phyloP scores from a whole-genome alignment of 2,329 filamentous ascomycete species.

The Lecanicillium sp. region DNA sequence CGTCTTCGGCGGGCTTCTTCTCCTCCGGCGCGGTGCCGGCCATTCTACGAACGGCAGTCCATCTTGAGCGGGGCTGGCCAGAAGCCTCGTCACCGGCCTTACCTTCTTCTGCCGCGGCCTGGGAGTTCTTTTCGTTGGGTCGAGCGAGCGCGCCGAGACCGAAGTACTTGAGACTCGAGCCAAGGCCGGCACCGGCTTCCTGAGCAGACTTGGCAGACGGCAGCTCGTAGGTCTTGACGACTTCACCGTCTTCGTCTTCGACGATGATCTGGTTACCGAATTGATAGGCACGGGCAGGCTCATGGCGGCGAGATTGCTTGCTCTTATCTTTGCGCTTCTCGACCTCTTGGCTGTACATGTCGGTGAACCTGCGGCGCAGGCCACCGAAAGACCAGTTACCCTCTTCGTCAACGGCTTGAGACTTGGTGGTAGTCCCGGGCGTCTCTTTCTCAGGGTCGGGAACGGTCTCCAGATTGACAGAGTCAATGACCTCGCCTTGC shows the following conservation, averaged over 20 bases:
- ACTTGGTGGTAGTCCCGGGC: too few species aligned
- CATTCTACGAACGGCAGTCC: constrained; percentile 9
- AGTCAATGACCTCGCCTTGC: constrained; percentile 77
- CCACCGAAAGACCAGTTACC: constrained; percentile 28
- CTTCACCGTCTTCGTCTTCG: constrained; percentile 80
- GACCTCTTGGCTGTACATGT: constrained; percentile 54
- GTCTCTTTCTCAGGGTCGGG: constrained; percentile 14
- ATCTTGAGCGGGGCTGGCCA: background rate
- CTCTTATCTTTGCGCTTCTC: constrained; percentile 55
- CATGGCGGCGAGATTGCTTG: constrained; percentile 51
- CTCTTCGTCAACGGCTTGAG: constrained; percentile 18
- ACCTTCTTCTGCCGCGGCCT: constrained; percentile 24
- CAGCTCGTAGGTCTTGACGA: constrained; percentile 77
- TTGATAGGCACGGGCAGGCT: constrained; percentile 76
- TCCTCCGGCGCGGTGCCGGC: constrained; percentile 16
- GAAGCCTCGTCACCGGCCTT: constrained; percentile 24
- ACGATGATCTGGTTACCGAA: constrained; percentile 86
- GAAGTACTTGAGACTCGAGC: constrained; percentile 47
- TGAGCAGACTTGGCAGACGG: constrained; percentile 47
- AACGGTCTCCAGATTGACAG: constrained; percentile 25
- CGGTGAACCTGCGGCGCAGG: constrained; percentile 45
- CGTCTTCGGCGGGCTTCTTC: constrained; percentile 41
- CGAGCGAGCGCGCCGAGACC: constrained; percentile 43
- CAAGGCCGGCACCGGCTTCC: constrained; percentile 33
- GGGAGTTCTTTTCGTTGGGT: constrained; percentile 31